Evolutionary conservation across 345 rosid genomes (phyloP).

Genomic region (Combretum micranthum): DNA sequence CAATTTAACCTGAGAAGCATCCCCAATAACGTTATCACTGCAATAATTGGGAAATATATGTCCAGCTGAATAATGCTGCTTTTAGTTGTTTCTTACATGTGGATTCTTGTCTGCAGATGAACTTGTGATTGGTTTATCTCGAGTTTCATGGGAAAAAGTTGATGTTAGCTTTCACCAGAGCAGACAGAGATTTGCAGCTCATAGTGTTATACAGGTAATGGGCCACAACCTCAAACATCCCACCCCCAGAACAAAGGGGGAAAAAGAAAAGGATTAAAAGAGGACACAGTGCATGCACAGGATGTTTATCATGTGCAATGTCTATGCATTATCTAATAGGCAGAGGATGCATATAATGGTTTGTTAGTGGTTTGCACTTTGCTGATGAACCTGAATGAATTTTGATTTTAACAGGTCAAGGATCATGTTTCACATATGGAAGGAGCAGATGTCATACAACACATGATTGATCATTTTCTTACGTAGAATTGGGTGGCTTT

Average conservation of each 20-base stretch:
- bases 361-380: no score
- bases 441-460: conserved; percentile 87
- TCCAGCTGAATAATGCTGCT: neutral
- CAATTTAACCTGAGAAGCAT: no score
- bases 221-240: conserved; percentile 6
- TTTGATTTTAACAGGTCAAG: conserved; percentile 54
- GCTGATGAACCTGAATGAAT: neutral
- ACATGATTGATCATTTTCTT: conserved; percentile 74
- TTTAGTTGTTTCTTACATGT: conserved; percentile 3
- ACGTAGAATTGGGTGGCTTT: conserved; percentile 17
- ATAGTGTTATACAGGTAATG: conserved; percentile 88
- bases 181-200: conserved; percentile 85
- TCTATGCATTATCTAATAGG: neutral
- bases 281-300: neutral
- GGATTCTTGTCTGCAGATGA: conserved; percentile 46
- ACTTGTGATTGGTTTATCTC: conserved; percentile 68
- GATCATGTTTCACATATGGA: conserved; percentile 60
- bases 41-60: neutral
- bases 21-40: neutral
- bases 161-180: conserved; percentile 89
- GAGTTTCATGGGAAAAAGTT: conserved; percentile 89
- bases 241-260: no score
- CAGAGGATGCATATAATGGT: no score
- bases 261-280: no score
- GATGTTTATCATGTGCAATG: no score